Evolutionary conservation across 805 yeast species (phyloP).

Genomic region (Kluyveromyces nonfermentans): DNA sequence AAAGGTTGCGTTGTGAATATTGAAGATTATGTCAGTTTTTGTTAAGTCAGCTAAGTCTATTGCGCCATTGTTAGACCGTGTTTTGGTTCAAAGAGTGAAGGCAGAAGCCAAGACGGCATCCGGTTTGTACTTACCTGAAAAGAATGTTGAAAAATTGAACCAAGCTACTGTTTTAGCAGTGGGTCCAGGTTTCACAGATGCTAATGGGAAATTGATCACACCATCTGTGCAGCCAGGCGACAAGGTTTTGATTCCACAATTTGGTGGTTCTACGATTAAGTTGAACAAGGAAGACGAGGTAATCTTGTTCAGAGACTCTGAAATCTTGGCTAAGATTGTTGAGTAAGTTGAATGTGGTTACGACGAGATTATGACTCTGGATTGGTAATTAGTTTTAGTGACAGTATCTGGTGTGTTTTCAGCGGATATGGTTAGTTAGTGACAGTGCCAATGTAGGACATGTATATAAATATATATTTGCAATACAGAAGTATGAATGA

Average conservation of each 20-base stretch:
- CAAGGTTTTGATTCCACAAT: conserved; percentile 86
- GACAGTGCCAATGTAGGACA: not conserved
- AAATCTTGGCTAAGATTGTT: conserved; percentile 87
- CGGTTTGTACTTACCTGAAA: conserved; percentile 91
- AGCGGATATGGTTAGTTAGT: not conserved
- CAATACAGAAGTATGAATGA: not conserved
- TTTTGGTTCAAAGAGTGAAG: conserved; percentile 88
- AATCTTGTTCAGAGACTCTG: conserved; percentile 84
- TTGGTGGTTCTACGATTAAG: conserved; percentile 86
- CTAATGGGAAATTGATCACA: conserved; percentile 61
- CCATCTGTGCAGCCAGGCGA: conserved; percentile 85
- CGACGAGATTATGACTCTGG: not conserved
- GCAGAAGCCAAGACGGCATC: conserved; percentile 87
- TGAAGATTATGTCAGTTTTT: conserved; percentile 39
- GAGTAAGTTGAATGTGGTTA: conserved; percentile 29
- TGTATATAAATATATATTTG: not conserved
- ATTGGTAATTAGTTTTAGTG: not conserved
- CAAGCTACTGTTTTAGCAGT: conserved; percentile 88
- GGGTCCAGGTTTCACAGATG: conserved; percentile 84
- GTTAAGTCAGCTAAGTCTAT: conserved; percentile 79
- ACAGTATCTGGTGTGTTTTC: no score
- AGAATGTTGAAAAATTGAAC: conserved; percentile 88
- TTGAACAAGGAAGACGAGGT: conserved; percentile 72
- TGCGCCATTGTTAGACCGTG: conserved; percentile 91
- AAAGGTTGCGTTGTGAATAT: not conserved